These are phyloP conservation scores for Coniella vitis DNA, from an alignment of 2,329 filamentous ascomycete species.

Conservation along the genomic window DNA sequence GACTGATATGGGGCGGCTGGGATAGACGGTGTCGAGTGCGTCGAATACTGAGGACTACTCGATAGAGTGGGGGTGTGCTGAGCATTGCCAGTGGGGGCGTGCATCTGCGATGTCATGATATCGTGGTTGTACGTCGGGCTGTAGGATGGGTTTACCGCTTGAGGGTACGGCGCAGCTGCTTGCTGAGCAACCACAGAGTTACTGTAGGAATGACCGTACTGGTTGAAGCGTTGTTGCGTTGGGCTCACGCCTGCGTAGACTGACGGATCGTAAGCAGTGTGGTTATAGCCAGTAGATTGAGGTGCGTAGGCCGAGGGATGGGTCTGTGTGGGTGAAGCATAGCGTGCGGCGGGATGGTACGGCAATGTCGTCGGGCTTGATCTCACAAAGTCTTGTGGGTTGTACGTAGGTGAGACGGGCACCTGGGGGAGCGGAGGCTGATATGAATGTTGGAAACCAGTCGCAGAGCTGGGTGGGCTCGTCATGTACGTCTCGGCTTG, in stretches of 20 bases:
- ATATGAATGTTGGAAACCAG: conserved; percentile 47
- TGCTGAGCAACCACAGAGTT: conserved; percentile 30
- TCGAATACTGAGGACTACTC: conserved; percentile 29
- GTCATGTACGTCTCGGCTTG: conserved; percentile 60
- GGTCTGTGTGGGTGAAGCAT: conserved; percentile 25
- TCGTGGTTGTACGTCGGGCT: conserved; percentile 16
- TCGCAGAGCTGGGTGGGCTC: conserved; percentile 40
- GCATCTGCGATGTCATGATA: conserved; percentile 9
- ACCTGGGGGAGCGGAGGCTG: conserved; percentile 37
- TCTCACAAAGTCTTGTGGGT: conserved; percentile 59
- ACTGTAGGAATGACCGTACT: conserved; percentile 37
- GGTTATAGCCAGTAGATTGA: conserved; percentile 41
- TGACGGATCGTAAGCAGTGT: conserved; percentile 52
- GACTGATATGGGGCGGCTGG: conserved; percentile 15
- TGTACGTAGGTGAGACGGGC: conserved; percentile 52
- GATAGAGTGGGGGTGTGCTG: conserved; percentile 35
- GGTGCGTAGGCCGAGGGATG: conserved; percentile 26
- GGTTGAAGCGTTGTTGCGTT: conserved; percentile 44
- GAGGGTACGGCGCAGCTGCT: conserved; percentile 27
- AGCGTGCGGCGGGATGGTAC: conserved; percentile 38
- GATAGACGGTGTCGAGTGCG: conserved; percentile 20
- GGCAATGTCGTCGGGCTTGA: conserved; percentile 47
- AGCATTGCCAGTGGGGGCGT: conserved; percentile 10
- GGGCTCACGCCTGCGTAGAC: conserved; percentile 44
- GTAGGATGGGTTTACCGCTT: conserved; percentile 31